Evolutionary conservation across 352 stramenopile genomes (phyloP).

Genomic region (Phytophthora quininea): DNA sequence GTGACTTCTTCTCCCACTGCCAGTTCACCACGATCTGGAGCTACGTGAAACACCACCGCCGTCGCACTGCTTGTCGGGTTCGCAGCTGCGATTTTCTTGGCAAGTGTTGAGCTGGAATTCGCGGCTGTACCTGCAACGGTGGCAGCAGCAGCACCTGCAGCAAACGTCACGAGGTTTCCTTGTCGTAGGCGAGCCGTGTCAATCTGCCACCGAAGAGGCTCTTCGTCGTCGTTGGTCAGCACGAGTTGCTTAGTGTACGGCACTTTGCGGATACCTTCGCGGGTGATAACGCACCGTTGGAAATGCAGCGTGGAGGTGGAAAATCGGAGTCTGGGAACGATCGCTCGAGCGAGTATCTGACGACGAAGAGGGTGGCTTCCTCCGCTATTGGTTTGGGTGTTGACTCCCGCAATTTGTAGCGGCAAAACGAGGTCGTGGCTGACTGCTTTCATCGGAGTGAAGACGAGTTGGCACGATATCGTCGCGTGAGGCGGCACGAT

Average conservation of each 20-base stretch:
- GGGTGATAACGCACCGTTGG: conserved; percentile 81
- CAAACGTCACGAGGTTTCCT: conserved; percentile 33
- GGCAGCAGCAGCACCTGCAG: conserved; percentile 26
- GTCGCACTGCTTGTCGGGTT: conserved; percentile 39
- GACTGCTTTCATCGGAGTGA: conserved; percentile 54
- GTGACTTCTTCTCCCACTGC: conserved; percentile 74
- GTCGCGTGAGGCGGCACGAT: conserved; percentile 69
- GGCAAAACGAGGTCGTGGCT: conserved; percentile 71
- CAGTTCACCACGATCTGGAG: conserved; percentile 81
- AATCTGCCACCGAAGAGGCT: conserved; percentile 79
- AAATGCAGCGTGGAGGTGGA: conserved; percentile 82
- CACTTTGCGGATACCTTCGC: conserved; percentile 85
- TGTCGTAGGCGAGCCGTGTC: conserved; percentile 48
- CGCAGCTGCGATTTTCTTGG: conserved; percentile 35
- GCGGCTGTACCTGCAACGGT: background rate
- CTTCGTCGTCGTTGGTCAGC: conserved; percentile 75
- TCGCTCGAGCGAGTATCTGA: conserved; percentile 52
- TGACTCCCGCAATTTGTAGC: conserved; percentile 74
- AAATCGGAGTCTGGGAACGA: conserved; percentile 76
- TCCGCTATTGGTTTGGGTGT: conserved; percentile 1
- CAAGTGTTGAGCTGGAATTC: conserved; percentile 10
- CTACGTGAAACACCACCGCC: conserved; percentile 79
- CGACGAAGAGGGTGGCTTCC: conserved; percentile 38
- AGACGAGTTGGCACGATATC: conserved; percentile 78
- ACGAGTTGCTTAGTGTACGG: conserved; percentile 85